phyloP scores from a whole-genome alignment of 2,329 filamentous ascomycete genomes.

The Sphaerulina musiva region DNA sequence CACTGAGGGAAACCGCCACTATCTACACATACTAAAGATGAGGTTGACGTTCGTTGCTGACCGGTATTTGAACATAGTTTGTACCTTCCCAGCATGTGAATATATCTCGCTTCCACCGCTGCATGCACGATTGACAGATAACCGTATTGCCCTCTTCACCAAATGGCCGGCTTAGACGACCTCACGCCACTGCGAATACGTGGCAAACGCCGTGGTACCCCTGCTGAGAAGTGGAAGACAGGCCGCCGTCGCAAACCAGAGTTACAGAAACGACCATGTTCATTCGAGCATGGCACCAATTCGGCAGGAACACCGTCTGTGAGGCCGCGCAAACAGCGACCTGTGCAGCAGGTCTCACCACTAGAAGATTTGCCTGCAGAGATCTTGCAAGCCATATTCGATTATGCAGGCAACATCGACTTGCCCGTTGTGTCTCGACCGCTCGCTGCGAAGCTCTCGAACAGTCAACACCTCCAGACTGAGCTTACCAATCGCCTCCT shows the following conservation, averaged over 20 bases:
- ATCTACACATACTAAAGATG: neutral
- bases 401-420: conserved; percentile 28
- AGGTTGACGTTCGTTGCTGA: neutral
- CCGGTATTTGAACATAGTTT: neutral
- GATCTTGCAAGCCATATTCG: conserved; percentile 33
- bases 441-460: conserved; percentile 28
- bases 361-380: conserved; percentile 34
- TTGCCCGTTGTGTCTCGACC: conserved; percentile 29
- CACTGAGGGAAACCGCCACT: conserved; percentile 29
- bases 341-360: conserved; percentile 14
- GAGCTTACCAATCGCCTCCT: conserved; percentile 26
- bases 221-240: conserved; percentile 26
- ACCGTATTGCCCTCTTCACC: neutral
- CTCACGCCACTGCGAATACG: conserved; percentile 31
- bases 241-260: conserved; percentile 22
- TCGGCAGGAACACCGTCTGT: conserved; percentile 9
- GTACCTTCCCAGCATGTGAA: neutral
- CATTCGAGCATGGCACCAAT: neutral
- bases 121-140: neutral
- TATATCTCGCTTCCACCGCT: too few species aligned
- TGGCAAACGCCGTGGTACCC: conserved; percentile 27
- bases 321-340: neutral
- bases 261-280: conserved; percentile 12
- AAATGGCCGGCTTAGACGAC: conserved; percentile 6
- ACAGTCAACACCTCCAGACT: conserved; percentile 27